Evolutionary conservation across 139 green algal species (phyloP).

Genomic region (Volvox reticuliferus): DNA sequence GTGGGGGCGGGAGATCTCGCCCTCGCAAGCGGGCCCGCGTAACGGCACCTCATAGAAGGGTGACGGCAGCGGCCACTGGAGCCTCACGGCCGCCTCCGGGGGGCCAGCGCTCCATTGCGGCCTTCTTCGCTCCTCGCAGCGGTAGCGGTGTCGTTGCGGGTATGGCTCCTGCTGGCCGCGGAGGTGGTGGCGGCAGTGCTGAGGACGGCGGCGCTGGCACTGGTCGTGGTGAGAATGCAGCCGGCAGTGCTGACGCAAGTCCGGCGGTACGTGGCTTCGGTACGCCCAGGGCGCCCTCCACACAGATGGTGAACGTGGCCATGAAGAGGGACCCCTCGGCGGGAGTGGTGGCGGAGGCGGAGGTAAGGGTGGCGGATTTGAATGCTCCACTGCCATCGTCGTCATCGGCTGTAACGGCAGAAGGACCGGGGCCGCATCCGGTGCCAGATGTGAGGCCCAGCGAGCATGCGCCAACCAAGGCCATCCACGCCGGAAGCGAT

Average conservation of each 20-base stretch:
- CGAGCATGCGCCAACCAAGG: too few relatives aligned
- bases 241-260: too few relatives aligned
- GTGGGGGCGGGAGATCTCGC: background rate
- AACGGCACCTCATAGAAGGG: background rate
- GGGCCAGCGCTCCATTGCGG: conserved; percentile 26
- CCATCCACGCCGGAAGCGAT: background rate
- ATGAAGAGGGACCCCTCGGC: too few relatives aligned
- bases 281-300: too few relatives aligned
- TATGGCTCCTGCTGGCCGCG: too few relatives aligned
- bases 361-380: background rate
- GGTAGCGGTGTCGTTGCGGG: background rate
- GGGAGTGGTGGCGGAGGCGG: background rate
- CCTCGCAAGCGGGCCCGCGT: background rate
- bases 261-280: too few relatives aligned
- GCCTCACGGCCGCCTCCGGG: background rate
- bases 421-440: background rate
- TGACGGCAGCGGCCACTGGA: background rate
- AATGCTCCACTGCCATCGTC: too few relatives aligned
- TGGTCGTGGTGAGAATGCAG: too few relatives aligned
- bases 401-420: background rate
- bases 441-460: too few relatives aligned
- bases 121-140: conserved; percentile 39
- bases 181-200: too few relatives aligned
- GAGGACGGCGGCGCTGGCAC: background rate
- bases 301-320: too few relatives aligned